Base-by-base conservation (phyloP, 2,329 filamentous ascomycete species). In the Colletotrichum orchidophilum region DNA sequence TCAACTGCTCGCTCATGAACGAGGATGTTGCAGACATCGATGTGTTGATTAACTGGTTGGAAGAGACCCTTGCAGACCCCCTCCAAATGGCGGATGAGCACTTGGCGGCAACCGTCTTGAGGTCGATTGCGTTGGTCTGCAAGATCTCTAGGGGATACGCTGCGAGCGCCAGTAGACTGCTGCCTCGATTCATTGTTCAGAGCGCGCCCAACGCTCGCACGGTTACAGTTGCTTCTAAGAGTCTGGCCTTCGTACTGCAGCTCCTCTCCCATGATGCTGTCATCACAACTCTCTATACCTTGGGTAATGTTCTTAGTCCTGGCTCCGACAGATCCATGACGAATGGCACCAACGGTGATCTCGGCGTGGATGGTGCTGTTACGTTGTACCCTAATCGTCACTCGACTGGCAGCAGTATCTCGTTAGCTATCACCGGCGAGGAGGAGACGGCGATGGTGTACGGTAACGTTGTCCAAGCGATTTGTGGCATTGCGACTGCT, bases 221-320 rank as follows among this genome's bases (percentile, higher is more conserved):
- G 13, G 91, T 96, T 53, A 87, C 87, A 2, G 87, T 96, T 39
- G 96, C 96, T 31, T 94, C 95, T n/a, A 90, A 91, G 74, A 96
- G 93, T 75, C 85, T 99, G 39, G 95, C 95, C 2, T 92, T 92
- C 74, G 91, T 97, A 21, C 85, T 99, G 66, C 92, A 92, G 75
- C 87, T 92, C 76, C 87, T 98, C 13, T 97, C 96, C 1, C 93
- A 97, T 76, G 96, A 99, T 83, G 92, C 95, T 42, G 89, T 97
- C 42, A 98, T 99, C 75, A 97, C 95, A 5, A 98, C 95, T 1
- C 85, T 99, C 11, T 99, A 99, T 82, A 96, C 95, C 0, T 87
- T 99, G n/a, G 96, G 96, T 24, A 99, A 99, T 78, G 93, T 97
- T 4, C 86, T 99, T 15, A 98, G 95, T 75, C 92, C 94, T 5